These are phyloP conservation scores for Sporothrix curviconia DNA, from an alignment of 2,329 filamentous ascomycete genomes.

Conservation along the genomic window DNA sequence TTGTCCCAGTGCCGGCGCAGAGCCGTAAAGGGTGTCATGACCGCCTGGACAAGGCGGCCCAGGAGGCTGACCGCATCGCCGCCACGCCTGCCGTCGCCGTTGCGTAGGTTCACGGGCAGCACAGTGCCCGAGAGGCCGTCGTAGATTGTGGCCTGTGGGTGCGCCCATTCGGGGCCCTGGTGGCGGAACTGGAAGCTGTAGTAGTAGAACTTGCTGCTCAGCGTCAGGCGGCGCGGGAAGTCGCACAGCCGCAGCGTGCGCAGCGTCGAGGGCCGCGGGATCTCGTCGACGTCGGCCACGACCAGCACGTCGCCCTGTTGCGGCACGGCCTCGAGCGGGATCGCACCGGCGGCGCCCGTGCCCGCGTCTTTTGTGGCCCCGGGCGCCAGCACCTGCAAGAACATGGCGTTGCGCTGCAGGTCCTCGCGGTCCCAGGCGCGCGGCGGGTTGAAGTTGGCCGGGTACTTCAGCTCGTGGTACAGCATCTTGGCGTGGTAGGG, in stretches of 20 bases:
- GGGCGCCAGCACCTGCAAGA: slow-evolving; percentile 43
- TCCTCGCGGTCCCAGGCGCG: slow-evolving; percentile 44
- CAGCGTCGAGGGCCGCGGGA: slow-evolving; percentile 46
- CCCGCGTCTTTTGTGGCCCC: not conserved
- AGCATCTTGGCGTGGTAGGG: slow-evolving; percentile 55
- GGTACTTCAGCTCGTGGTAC: slow-evolving; percentile 46
- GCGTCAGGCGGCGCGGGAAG: slow-evolving; percentile 47
- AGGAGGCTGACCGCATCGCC: not conserved
- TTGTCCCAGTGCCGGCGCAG: slow-evolving; percentile 36
- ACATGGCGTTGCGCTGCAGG: slow-evolving; percentile 48
- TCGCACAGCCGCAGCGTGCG: slow-evolving; percentile 42
- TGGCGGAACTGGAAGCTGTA: slow-evolving; percentile 52
- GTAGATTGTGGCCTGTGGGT: slow-evolving; percentile 55
- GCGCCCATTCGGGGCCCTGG: slow-evolving; percentile 42
- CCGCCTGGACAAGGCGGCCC: not conserved
- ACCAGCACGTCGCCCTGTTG: slow-evolving; percentile 48
- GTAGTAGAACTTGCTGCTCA: slow-evolving; percentile 48
- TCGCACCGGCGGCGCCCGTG: slow-evolving; percentile 15
- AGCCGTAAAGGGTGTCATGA: slow-evolving; percentile 19
- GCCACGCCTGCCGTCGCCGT: slow-evolving; percentile 34
- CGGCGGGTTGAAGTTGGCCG: slow-evolving; percentile 33
- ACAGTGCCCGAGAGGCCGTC: slow-evolving; percentile 41
- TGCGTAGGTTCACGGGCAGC: slow-evolving; percentile 46
- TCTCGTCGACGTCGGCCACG: slow-evolving; percentile 56
- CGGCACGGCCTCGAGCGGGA: slow-evolving; percentile 32